These are phyloP conservation scores for Glaciozyma martinii DNA, from an alignment of 768 basidiomycete species.

Conservation along the genomic window DNA sequence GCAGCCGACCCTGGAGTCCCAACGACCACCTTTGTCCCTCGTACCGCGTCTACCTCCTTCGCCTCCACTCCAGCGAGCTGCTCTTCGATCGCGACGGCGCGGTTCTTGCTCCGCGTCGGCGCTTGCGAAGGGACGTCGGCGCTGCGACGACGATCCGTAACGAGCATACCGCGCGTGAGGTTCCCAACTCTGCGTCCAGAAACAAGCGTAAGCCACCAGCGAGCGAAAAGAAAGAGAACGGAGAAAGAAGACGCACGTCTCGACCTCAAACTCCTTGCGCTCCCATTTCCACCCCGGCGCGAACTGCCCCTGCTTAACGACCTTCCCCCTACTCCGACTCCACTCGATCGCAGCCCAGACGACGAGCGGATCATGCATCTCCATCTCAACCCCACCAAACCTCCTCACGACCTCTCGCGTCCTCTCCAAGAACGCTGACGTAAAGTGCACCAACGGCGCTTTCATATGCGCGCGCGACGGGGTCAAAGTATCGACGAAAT, in stretches of 20 bases:
- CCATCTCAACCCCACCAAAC: conserved; percentile 69
- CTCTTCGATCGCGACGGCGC: too few species aligned
- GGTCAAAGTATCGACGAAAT: conserved; percentile 1
- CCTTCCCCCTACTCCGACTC: conserved; percentile 1
- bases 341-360: conserved; percentile 71
- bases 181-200: conserved; percentile 7
- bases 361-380: conserved; percentile 81
- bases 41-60: too few species aligned
- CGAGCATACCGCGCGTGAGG: conserved; percentile 29
- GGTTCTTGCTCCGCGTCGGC: too few species aligned
- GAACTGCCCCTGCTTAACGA: conserved; percentile 17
- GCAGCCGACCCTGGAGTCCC: too few species aligned
- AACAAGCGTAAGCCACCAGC: not conserved
- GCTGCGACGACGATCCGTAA: conserved; percentile 12
- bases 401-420: conserved; percentile 66
- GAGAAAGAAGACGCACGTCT: conserved; percentile 13
- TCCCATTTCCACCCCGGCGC: conserved; percentile 34
- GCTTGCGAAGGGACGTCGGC: not conserved
- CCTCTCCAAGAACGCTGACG: conserved; percentile 66
- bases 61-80: too few species aligned
- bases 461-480: not conserved
- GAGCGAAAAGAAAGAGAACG: not conserved
- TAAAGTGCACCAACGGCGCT: conserved; percentile 37
- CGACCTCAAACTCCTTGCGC: conserved; percentile 25
- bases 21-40: too few species aligned